These are phyloP conservation scores for Pyrenophora tritici-repentis DNA, from an alignment of 2,329 filamentous ascomycete species.

Conservation along the genomic window DNA sequence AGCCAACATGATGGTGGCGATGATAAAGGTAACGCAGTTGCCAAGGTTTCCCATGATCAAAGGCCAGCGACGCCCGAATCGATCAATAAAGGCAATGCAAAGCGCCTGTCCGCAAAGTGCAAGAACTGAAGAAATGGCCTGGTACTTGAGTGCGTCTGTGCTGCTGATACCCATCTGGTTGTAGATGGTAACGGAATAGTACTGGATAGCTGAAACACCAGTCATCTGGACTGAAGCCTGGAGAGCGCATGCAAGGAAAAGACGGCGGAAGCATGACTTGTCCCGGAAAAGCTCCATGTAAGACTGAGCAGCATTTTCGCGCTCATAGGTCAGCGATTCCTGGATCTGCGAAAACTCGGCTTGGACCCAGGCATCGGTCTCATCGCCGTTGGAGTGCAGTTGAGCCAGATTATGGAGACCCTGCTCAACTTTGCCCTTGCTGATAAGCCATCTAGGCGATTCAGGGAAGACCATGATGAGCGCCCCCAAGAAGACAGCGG, in stretches of 20 bases:
- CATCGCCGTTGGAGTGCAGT: constrained; percentile 71
- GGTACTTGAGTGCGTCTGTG: constrained; percentile 71
- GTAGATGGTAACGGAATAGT: constrained; percentile 72
- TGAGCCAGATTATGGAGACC: constrained; percentile 70
- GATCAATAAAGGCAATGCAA: constrained; percentile 72
- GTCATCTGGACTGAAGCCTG: constrained; percentile 79
- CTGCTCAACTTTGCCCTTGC: constrained; percentile 67
- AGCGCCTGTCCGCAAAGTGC: constrained; percentile 70
- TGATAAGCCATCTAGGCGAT: constrained; percentile 71
- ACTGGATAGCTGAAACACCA: constrained; percentile 67
- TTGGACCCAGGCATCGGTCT: constrained; percentile 69
- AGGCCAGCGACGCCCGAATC: constrained; percentile 71
- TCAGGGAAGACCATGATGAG: constrained; percentile 77
- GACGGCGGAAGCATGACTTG: constrained; percentile 69
- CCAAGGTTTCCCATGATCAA: constrained; percentile 74
- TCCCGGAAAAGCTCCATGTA: constrained; percentile 71
- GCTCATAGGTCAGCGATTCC: constrained; percentile 67
- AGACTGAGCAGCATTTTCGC: constrained; percentile 70
- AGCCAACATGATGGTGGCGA: constrained; percentile 63
- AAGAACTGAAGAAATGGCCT: constrained; percentile 74
- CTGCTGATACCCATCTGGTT: constrained; percentile 69
- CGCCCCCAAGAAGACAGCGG: constrained; percentile 65
- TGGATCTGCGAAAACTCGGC: constrained; percentile 76
- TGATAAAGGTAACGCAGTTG: constrained; percentile 74
- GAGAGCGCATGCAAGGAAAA: constrained; percentile 70